phyloP scores from a whole-genome alignment of 1,284 basidiomycete species.

The Stygiomarasmius scandens region DNA sequence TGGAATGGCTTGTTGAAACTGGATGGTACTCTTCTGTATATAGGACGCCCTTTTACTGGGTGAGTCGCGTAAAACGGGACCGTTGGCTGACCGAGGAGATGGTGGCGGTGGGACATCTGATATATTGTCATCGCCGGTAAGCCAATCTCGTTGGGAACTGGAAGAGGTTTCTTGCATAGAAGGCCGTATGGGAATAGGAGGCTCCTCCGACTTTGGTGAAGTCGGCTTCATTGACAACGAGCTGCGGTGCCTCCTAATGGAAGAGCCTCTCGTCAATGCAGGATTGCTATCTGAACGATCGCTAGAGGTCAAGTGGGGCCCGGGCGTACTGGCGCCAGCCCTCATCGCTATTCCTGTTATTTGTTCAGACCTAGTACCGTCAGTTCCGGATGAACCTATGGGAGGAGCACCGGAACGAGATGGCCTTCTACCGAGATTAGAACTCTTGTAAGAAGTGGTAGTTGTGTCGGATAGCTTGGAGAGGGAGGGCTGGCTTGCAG shows the following conservation, averaged over 20 bases:
- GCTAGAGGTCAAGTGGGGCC: conserved; percentile 5
- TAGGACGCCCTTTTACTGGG: conserved; percentile 72
- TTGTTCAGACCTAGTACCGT: conserved; percentile 47
- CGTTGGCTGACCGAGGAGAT: conserved; percentile 29
- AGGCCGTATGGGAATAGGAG: conserved; percentile 11
- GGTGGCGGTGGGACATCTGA: conserved; percentile 33
- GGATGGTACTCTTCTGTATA: conserved; percentile 54
- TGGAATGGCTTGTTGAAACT: conserved; percentile 51
- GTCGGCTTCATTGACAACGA: conserved; percentile 38
- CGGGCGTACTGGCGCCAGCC: conserved; percentile 28
- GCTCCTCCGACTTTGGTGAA: neutral
- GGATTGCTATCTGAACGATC: conserved; percentile 27
- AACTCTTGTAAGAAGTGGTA: neutral
- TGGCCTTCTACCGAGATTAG: neutral
- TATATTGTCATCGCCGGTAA: conserved; percentile 65
- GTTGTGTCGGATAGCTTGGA: neutral
- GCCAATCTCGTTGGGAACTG: conserved; percentile 54
- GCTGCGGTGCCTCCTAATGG: conserved; percentile 44
- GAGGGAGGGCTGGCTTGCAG: conserved; percentile 13
- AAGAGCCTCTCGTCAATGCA: conserved; percentile 21
- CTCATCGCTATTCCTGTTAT: conserved; percentile 60
- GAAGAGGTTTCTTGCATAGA: conserved; percentile 1
- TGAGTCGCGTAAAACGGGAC: conserved; percentile 62
- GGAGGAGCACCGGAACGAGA: conserved; percentile 16
- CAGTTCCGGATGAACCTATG: conserved; percentile 7